Evolutionary conservation across 2,329 filamentous ascomycete genomes (phyloP), one percentile per base, ranked within the genome.

Genomic region (Graphilbum fragrans): DNA sequence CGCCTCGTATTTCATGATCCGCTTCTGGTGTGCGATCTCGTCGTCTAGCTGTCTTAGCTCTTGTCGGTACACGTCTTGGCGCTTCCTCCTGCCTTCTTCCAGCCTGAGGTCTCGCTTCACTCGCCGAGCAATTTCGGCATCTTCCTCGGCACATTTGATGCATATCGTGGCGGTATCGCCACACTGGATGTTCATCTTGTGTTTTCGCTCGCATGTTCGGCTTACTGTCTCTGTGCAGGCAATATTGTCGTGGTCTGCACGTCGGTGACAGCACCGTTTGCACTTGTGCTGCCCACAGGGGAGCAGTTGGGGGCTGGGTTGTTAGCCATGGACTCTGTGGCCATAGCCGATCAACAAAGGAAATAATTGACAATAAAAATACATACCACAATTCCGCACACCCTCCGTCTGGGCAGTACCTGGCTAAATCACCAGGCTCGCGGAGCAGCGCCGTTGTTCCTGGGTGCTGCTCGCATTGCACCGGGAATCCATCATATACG

Each of bases 381-480:
- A 29, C 25, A 8, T 29, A 29, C 25, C 82, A 87, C 18, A 63
- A 64, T 38, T 74, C 63, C 0, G 61, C 60, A 47, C 82, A 87
- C 0, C 83, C 83, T 5, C 83, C 82, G 52, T 87, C 80, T 0
- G 82, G 82, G 32, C 73, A 81, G 17, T 70, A 56, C 0, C 45
- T 53, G 3, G 77, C 70, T 50, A 87, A 87, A 34, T 84, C 74
- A 0, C 66, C 53, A 0, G 70, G 66, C 0, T 54, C 54, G 2
- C 54, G 56, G 0, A 86, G 49, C 0, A 76, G 29, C 1, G 64
- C 60, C 0, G 47, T 63, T 17, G 54, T 65, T 0, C 71, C 55
- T 0, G 71, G 71, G 49, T 85, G 81, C 17, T 67, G 66, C 45
- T 77, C 66, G 44, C 80, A 85, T 8, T 60, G 56, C 0, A 82